These are phyloP conservation scores for California macrophylla DNA, from an alignment of 441 rosid species.

Conservation along the genomic window DNA sequence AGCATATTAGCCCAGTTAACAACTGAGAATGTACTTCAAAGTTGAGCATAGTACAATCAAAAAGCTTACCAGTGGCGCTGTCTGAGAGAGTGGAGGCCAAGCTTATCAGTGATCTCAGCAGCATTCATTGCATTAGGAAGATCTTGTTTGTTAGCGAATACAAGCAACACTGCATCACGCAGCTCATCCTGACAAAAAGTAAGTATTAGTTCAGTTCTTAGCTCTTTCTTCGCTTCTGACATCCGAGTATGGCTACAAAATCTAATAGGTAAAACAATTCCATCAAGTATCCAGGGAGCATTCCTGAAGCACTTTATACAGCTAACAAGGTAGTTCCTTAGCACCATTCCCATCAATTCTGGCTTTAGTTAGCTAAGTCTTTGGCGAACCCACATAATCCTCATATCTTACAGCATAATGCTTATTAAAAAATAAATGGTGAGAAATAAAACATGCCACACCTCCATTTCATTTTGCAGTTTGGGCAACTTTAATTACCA, in stretches of 20 bases:
- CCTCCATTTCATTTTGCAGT: neutral
- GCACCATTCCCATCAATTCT: neutral
- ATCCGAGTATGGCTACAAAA: neutral
- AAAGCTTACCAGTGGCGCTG: slow-evolving; percentile 24
- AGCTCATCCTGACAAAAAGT: slow-evolving; percentile 19
- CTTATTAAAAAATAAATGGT: too few species aligned
- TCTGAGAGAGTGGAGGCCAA: slow-evolving; percentile 23
- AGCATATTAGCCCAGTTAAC: neutral
- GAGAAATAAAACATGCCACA: too few species aligned
- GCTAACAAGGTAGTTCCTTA: neutral
- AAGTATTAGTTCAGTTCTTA: neutral
- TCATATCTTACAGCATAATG: neutral
- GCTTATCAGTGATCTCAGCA: slow-evolving; percentile 23
- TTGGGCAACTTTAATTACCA: neutral
- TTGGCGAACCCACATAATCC: neutral
- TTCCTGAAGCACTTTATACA: neutral
- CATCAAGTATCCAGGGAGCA: neutral
- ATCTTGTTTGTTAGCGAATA: slow-evolving; percentile 29
- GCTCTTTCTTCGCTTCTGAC: neutral
- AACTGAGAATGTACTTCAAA: neutral
- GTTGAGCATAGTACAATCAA: neutral
- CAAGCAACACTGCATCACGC: slow-evolving; percentile 23
- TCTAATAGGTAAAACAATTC: neutral
- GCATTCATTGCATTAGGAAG: slow-evolving; percentile 25
- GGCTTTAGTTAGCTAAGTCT: too few species aligned